Evolutionary conservation across 192 early-diverging fungal species (phyloP), one percentile per base, ranked within the genome.

Genomic region (Coemansia sp.): DNA sequence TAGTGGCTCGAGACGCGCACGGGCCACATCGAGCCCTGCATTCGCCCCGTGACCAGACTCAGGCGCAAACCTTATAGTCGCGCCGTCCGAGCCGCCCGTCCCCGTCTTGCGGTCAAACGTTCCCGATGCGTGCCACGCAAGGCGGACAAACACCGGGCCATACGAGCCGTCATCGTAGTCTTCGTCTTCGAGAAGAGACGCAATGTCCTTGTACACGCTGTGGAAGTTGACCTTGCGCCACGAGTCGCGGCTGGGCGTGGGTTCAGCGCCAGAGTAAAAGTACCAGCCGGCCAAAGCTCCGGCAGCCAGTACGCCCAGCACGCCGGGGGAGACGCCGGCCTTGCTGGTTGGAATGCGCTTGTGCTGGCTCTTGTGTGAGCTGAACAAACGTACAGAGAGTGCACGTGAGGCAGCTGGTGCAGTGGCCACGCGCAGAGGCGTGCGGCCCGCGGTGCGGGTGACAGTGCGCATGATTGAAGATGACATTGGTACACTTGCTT

Each of bases 61-160:
- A 25, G 88, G 82, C 42, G 65, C 55, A 65, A 85, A 88, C 57
- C 90, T 86, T 84, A 94, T 94, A 49, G 89, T 90, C 19, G 86
- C 90, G 70, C 81, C 91, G 67, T 85, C 74, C 56, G 86, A 89
- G 40, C 92, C 92, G 55, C 92, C 92, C 7, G 86, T 87, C 37
- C 80, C 78, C 58, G 82, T 69, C 66, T 78, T 81, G 66, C 79
- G 74, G 72, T 87, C 87, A 72, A 82, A 92, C 31, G 91, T 91
- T n/a, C 92, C 92, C 47, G 86, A 85, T 5, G 89, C 73, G 79
- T 94, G 92, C 92, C 92, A 94, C 36, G 91, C 92, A 22, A 94
- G 85, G 20, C 92, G 87, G 52, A 93, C 66, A 68, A 94, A 81
- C 31, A 94, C 81, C 1, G 91, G 90, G 20, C 89, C 92, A 68